Evolutionary conservation across 345 rosid genomes (phyloP).

Genomic region (Brassica incana): DNA sequence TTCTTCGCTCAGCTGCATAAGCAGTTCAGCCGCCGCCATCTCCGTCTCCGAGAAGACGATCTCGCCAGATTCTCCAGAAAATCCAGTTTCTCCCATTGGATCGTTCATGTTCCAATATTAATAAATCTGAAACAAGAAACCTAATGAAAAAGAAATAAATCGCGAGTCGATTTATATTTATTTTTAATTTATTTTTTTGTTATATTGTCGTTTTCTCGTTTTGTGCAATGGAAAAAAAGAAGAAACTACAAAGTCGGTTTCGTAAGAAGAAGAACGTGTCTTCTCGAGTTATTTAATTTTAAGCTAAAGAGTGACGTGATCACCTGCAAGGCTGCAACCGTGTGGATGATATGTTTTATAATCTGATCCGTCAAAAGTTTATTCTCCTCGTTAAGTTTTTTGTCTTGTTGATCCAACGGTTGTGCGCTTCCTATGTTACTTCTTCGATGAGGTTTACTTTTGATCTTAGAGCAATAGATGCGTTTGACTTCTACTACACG

Average conservation of each 20-base stretch:
- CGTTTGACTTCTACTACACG: conserved; percentile 34
- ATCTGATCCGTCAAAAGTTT: conserved; percentile 1
- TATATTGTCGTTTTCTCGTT: conserved; percentile 24
- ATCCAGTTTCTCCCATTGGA: conserved; percentile 30
- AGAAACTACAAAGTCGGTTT: conserved; percentile 41
- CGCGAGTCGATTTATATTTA: conserved; percentile 15
- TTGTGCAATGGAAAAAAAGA: conserved; percentile 21
- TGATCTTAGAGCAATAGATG: conserved; percentile 24
- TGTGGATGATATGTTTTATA: background rate
- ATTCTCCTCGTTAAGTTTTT: background rate
- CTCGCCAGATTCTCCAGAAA: conserved; percentile 22
- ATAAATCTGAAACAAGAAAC: background rate
- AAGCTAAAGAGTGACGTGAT: background rate
- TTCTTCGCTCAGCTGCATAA: conserved; percentile 42
- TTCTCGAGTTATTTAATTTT: background rate
- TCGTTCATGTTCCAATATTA: conserved; percentile 16
- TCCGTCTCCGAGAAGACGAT: conserved; percentile 34
- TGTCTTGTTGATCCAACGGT: conserved; percentile 29
- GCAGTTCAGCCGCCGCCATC: conserved; percentile 43
- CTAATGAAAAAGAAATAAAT: background rate
- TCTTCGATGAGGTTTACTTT: conserved; percentile 38
- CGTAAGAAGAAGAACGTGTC: conserved; percentile 41
- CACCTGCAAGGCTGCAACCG: background rate
- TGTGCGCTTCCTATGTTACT: conserved; percentile 19
- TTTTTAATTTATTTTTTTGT: background rate